phyloP scores from a whole-genome alignment of 768 basidiomycete genomes.

The Botryobasidium botryosum region DNA sequence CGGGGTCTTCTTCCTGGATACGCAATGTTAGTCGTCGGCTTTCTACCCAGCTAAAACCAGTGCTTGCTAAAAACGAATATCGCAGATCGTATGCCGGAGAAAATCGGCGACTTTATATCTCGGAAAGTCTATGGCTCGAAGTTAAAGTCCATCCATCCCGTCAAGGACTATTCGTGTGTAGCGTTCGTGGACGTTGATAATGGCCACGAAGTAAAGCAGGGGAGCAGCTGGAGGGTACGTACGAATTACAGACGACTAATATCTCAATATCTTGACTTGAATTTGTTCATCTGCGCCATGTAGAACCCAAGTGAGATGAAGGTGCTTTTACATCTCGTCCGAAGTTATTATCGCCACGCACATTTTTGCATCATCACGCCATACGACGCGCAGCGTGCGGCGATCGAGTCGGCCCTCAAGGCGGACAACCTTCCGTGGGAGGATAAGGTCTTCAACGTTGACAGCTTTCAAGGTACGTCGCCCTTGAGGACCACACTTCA shows the following conservation, averaged over 20 bases:
- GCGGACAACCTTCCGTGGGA: conserved; percentile 32
- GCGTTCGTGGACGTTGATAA: conserved; percentile 40
- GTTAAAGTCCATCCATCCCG: conserved; percentile 36
- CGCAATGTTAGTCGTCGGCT: conserved; percentile 68
- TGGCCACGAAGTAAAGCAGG: conserved; percentile 25
- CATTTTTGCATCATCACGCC: conserved; percentile 59
- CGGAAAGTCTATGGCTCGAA: conserved; percentile 41
- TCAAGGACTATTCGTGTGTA: conserved; percentile 32
- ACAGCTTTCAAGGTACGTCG: conserved; percentile 45
- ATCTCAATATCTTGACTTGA: neutral
- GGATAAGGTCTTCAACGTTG: conserved; percentile 53
- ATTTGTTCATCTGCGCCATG: neutral
- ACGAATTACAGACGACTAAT: neutral
- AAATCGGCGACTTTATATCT: conserved; percentile 62
- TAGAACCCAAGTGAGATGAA: conserved; percentile 52
- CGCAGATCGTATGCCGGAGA: conserved; percentile 68
- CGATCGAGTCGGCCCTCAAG: conserved; percentile 43
- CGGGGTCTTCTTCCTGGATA: conserved; percentile 41
- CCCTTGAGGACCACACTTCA: neutral
- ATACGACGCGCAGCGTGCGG: conserved; percentile 53
- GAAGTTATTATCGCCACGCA: conserved; percentile 33
- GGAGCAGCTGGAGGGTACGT: conserved; percentile 31
- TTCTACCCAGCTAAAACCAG: conserved; percentile 3
- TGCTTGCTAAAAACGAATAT: conserved; percentile 1
- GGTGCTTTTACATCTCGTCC: conserved; percentile 40